A percentile compares a stretch with the other conserved stretches of the same genome.
phyloP scores from a whole-genome alignment of 345 rosid genomes.

The Gossypium bickii region DNA sequence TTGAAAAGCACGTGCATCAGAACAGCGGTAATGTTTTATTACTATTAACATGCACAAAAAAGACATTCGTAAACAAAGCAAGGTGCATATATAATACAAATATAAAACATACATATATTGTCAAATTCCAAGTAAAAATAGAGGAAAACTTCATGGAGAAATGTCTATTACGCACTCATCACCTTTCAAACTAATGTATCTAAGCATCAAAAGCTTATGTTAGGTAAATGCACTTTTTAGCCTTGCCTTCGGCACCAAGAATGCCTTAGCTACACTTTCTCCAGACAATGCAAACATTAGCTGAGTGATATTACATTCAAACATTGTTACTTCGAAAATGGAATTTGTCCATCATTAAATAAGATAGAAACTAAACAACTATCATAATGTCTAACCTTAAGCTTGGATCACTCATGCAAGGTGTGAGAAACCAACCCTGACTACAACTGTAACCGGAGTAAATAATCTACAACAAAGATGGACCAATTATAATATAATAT shows the following conservation, averaged over 20 bases:
- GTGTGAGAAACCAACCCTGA: slow-evolving; percentile 98
- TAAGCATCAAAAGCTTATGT: neutral
- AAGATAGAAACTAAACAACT: neutral
- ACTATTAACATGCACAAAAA: neutral
- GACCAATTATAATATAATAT: neutral
- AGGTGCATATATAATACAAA: neutral
- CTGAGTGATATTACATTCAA: neutral
- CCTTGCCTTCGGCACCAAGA: neutral
- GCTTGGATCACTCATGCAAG: slow-evolving; percentile 80
- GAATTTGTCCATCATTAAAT: neutral
- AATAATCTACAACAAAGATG: slow-evolving; percentile 55
- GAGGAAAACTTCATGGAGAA: neutral
- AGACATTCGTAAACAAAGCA: neutral
- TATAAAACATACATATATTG: neutral
- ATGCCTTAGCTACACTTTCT: neutral
- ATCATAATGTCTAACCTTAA: slow-evolving; percentile 55
- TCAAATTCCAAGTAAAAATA: neutral
- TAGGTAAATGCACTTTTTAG: neutral
- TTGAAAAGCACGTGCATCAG: neutral
- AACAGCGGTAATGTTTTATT: neutral
- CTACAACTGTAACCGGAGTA: slow-evolving; percentile 88
- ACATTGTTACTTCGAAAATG: neutral
- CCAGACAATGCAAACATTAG: neutral
- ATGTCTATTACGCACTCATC: neutral
- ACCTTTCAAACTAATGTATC: neutral